phyloP scores from a whole-genome alignment of 192 early-diverging fungal species.

The Podila minutissima region DNA sequence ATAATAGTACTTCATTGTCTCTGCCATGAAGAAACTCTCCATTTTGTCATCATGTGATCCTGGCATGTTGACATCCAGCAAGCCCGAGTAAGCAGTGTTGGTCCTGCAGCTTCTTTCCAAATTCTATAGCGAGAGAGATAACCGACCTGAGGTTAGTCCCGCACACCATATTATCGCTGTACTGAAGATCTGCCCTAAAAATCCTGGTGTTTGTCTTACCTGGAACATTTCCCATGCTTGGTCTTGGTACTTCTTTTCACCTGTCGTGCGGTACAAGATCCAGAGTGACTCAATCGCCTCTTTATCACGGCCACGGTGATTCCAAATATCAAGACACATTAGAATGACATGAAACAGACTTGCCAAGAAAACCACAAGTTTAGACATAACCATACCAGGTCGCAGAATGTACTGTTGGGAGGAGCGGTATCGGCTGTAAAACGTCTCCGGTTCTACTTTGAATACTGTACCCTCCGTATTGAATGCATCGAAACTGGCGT shows the following conservation, averaged over 20 bases:
- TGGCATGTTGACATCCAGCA: constrained; percentile 37
- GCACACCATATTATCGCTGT: neutral
- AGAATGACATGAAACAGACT: neutral
- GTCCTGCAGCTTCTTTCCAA: constrained; percentile 51
- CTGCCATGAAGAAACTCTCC: constrained; percentile 26
- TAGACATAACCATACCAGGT: neutral
- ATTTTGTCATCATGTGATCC: constrained; percentile 43
- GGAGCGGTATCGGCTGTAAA: neutral
- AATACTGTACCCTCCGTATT: neutral
- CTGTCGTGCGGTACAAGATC: constrained; percentile 73
- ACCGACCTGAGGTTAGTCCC: no score
- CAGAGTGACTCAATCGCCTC: constrained; percentile 76
- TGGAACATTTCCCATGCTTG: constrained; percentile 71
- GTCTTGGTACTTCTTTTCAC: constrained; percentile 65
- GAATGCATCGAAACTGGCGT: constrained; percentile 22
- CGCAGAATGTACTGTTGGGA: neutral
- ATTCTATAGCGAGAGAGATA: constrained; percentile 1
- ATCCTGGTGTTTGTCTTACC: neutral
- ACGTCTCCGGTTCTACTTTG: neutral
- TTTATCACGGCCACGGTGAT: neutral
- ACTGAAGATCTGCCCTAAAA: no score
- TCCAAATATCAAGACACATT: neutral
- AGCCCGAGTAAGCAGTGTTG: constrained; percentile 52
- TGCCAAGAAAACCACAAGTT: neutral
- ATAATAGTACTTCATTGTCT: no score